Evolutionary conservation across 2,329 filamentous ascomycete genomes (phyloP), one percentile per base, ranked within the genome.

Genomic region (Exophiala sp.): DNA sequence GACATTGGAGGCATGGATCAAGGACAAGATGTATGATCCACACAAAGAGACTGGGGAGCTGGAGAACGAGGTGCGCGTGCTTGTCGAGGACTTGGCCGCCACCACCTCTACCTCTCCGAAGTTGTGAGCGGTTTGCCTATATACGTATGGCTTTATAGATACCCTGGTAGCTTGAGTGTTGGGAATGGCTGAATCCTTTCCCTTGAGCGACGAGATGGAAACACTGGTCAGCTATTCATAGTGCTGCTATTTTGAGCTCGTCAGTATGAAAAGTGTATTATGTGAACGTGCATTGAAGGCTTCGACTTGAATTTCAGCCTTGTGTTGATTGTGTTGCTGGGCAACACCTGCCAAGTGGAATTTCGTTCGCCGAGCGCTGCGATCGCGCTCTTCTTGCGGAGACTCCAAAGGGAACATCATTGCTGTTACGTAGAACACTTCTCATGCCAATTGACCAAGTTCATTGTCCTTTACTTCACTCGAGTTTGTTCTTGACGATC

Each of bases 21-120:
- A 72, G 62, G 61, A 66, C 9, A 73, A 71, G 62, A 78, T 78
- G 75, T 78, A 78, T 58, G 70, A 77, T 52, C 72, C 75, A 20
- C 72, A 76, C 64, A 67, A 65, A 11, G 75, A 78, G 64, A 74
- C 75, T n/a, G 65, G 70, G 52, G 67, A 69, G 39, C 63, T 78
- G 33, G 75, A 78, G 66, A 65, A 72, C 20, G 75, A 77, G 61
- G 51, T 62, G 24, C 54, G 54, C 8, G 54, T 55, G 14, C 54
- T 62, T 40, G 59, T 58, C 21, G 38, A 55, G 16, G 57, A 59
- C 33, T 47, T 62, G 35, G 32, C 42, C 6, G 36, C 43, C 24
- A 29, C 24, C 7, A 4, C 24, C 7, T 2, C 24, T 3, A 8
- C 24, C 18, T 52, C 52, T 14, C 51, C 57, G 3, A 52, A 47